phyloP scores from a whole-genome alignment of 2,329 filamentous ascomycete genomes.

The Stagonosporopsis rhizophila region DNA sequence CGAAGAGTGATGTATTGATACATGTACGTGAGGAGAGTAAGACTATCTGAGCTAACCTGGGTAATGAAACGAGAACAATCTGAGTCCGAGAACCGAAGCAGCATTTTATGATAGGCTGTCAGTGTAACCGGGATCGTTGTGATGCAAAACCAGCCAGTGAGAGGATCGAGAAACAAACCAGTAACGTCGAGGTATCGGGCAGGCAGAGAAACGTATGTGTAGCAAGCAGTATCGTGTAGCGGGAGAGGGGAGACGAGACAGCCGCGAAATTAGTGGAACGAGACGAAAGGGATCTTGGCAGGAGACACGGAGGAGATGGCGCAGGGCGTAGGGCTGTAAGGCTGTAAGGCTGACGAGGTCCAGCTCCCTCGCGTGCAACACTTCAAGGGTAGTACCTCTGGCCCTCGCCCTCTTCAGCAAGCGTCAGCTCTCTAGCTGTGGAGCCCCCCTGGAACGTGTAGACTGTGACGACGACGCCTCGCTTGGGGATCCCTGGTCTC shows the following conservation, averaged over 20 bases:
- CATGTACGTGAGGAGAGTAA: not conserved
- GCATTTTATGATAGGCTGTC: too few relatives aligned
- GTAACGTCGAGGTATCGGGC: not conserved
- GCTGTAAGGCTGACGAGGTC: not conserved
- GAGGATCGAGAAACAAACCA: not conserved
- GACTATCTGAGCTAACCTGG: too few relatives aligned
- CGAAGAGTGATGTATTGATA: not conserved
- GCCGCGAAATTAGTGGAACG: not conserved
- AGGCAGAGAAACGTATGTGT: not conserved
- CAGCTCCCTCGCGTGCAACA: not conserved
- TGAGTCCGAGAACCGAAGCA: not conserved
- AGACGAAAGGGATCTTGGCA: not conserved
- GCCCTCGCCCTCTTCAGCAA: not conserved
- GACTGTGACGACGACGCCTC: conserved; percentile 40
- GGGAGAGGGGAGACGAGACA: too few relatives aligned
- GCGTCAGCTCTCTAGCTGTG: not conserved
- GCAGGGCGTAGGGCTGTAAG: not conserved
- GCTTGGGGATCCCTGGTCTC: conserved; percentile 24
- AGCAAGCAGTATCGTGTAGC: not conserved
- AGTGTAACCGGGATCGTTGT: too few relatives aligned
- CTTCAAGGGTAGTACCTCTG: not conserved
- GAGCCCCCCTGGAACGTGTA: conserved; percentile 16
- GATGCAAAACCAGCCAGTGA: too few relatives aligned
- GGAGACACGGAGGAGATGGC: not conserved
- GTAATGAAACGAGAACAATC: not conserved